Evolutionary conservation across 1,139 yeast genomes (phyloP).

Genomic region (Yamadazyma sp.): DNA sequence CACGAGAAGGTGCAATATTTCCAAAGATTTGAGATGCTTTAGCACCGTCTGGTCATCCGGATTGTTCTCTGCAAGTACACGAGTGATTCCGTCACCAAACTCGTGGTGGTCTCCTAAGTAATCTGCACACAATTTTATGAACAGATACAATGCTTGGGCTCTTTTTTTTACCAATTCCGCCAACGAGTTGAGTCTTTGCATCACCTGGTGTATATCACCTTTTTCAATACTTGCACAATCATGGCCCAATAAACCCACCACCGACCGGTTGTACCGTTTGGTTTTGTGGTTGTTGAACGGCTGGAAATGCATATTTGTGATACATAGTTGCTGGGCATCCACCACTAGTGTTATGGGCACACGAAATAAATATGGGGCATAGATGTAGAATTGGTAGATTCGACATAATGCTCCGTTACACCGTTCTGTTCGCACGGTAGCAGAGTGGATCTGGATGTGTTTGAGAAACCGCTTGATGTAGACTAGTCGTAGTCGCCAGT

Average conservation of each 20-base stretch:
- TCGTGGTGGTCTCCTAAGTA: not conserved
- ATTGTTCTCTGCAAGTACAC: not conserved
- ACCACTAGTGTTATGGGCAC: conserved; percentile 21
- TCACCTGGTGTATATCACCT: not conserved
- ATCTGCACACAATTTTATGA: not conserved
- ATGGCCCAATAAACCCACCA: not conserved
- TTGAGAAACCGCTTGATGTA: conserved; percentile 24
- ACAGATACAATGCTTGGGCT: not conserved
- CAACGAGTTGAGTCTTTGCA: conserved; percentile 26
- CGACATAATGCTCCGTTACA: conserved; percentile 11
- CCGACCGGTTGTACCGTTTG: no score
- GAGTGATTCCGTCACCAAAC: not conserved
- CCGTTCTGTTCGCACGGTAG: conserved; percentile 5
- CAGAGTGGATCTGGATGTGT: conserved; percentile 6
- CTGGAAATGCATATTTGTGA: not conserved
- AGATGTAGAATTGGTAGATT: conserved; percentile 21
- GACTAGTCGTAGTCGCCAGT: conserved; percentile 33
- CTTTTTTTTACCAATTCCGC: conserved; percentile 16
- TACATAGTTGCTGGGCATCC: conserved; percentile 11
- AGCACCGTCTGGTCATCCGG: not conserved
- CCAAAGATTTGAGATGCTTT: conserved; percentile 2
- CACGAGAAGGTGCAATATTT: not conserved
- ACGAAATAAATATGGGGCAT: conserved; percentile 25
- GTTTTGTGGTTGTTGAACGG: no score
- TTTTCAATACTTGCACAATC: not conserved